Evolutionary conservation across 2,329 filamentous ascomycete genomes (phyloP), one percentile per base, ranked within the genome.

Genomic region (Apiospora rasikravindrae): DNA sequence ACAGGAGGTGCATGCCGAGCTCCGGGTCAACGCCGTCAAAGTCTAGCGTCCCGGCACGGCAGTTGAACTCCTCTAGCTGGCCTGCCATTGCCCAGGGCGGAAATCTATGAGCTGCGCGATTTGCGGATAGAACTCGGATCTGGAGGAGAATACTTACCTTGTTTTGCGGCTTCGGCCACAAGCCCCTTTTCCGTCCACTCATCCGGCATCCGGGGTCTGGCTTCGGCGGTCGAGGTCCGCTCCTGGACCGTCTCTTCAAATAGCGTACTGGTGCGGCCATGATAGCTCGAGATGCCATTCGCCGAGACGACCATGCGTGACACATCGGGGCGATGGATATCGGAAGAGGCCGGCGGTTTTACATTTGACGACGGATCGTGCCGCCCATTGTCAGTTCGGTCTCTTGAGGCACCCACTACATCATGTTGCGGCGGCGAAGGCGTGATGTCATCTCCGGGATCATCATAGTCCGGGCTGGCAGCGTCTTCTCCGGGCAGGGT

Each of bases 1-100:
- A 82, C 0, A 89, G 78, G 5, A 89, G 77, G 69, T 89, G 85
- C 80, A 88, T 84, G 3, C 83, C 87, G 10, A 89, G 75, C 16
- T 88, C 84, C 0, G 86, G 83, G 44, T 87, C 84, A 1, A 89
- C 83, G 0, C 87, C 87, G 74, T 89, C 87, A 76, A 90, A 89
- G 75, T 90, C 87, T 3, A 89, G 83, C 22, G 82, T 78, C 5
- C 37, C 37, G 7, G 44, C 42, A 6, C 81, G 78, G 53, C 84
- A 81, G 73, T 88, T 85, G 71, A 88, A 78, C 0, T 82, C 80
- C 71, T 89, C 87, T 16, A 57, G 7, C 16, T 57, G 51, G 1
- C 51, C 51, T 57, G 14, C 14, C 24, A 3, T 29, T 22, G 16
- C 22, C 44, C 19, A 5, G 22, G 19, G 6, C 14, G 19, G 6